These are phyloP conservation scores for Agaricales sp. DNA, from an alignment of 1,284 basidiomycete genomes.

Conservation along the genomic window DNA sequence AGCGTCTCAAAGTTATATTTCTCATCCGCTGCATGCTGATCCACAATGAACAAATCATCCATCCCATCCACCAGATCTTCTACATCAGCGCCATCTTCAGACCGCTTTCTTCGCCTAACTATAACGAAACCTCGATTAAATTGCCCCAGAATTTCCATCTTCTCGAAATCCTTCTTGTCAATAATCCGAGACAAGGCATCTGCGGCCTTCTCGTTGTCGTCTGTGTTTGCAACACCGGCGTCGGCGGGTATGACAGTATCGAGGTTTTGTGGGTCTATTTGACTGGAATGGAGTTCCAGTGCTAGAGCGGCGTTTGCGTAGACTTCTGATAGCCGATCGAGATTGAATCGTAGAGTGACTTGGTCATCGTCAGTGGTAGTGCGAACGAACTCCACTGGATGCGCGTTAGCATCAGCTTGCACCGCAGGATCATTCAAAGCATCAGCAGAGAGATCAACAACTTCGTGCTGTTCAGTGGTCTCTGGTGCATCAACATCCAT, in stretches of 20 bases:
- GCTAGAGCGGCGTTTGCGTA: constrained; percentile 8
- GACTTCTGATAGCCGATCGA: constrained; percentile 27
- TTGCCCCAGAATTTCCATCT: constrained; percentile 87
- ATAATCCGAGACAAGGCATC: constrained; percentile 80
- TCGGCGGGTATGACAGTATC: constrained; percentile 21
- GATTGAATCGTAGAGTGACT: constrained; percentile 35
- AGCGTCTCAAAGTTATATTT: constrained; percentile 98
- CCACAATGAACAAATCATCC: constrained; percentile 92
- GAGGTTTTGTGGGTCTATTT: constrained; percentile 9
- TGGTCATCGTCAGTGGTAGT: constrained; percentile 22
- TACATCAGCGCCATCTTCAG: constrained; percentile 10
- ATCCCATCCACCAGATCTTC: constrained; percentile 16
- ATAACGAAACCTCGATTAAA: constrained; percentile 98
- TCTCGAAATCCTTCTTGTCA: constrained; percentile 76
- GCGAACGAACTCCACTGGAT: constrained; percentile 36
- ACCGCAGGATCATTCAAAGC: too few relatives aligned
- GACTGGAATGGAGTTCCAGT: neutral
- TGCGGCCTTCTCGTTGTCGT: constrained; percentile 51
- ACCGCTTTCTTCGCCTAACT: constrained; percentile 44
- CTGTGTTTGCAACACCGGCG: constrained; percentile 52
- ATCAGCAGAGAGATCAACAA: too few relatives aligned
- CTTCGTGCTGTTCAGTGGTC: too few relatives aligned
- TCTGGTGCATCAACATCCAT: too few relatives aligned
- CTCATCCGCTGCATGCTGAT: constrained; percentile 88
- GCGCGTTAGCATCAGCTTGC: constrained; percentile 13